Base-by-base conservation (phyloP, 129 eudicot species). In the Flaveria bidentis region DNA sequence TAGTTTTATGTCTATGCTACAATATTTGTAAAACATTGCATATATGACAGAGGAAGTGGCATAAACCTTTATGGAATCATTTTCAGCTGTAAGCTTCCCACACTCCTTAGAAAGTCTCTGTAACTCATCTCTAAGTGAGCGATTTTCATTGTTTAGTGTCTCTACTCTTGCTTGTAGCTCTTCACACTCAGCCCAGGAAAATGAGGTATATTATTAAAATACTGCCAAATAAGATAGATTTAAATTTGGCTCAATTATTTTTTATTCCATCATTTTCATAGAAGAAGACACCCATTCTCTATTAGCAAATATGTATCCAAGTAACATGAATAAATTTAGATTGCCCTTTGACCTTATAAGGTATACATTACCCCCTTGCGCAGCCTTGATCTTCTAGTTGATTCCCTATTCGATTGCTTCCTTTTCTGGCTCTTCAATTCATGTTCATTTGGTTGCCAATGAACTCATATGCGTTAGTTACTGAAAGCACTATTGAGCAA, bases 331-430 rank as follows among this genome's bases (percentile, higher is more conserved):
- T 53, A 26, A 55, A n/a, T 9, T 68, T 42, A 17, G 20, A 39
- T 6, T 3, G 11, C 36, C 49, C 20, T 18, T 47, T 72, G 36
- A 72, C 51, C 66, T 4, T 18, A 55, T 39, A 42, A 42, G 36
- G 23, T 6, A 47, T 22, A 69, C 20, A n/a, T 73, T 55, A 73
- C 98, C 96, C 89, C 96, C 79, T 92, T 92, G 20, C 98, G 96
- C 80, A 92, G 80, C 76, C 98, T 88, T 68, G 96, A 92, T 67
- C 96, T 86, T 84, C 98, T 89, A 67, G 98, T 96, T 16, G 98
- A 92, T 86, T 92, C 97, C 73, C 98, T 72, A 47, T 92, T 92
- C 61, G 98, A 92, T 83, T 87, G 96, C 87, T 92, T 92, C 80
- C 98, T 80, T 87, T 87, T 92, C 63, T 92, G 98, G 76, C 87